Evolutionary conservation across 2,329 filamentous ascomycete genomes (phyloP).

Genomic region (Phaeosphaeria sp.): DNA sequence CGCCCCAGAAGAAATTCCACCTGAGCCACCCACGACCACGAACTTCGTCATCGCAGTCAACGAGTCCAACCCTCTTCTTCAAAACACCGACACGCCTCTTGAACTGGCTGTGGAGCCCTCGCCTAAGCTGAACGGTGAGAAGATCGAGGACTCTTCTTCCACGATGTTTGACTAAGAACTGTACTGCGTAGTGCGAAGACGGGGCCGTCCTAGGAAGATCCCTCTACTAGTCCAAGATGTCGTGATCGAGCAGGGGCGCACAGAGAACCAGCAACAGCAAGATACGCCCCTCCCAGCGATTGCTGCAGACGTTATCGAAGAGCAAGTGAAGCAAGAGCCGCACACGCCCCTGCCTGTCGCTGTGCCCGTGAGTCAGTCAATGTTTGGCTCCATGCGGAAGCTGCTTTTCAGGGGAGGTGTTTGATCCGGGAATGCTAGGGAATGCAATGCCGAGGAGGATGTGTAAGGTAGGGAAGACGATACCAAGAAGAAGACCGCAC

Average conservation of each 20-base stretch:
- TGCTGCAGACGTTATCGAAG: neutral
- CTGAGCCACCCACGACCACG: neutral
- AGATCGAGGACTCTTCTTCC: neutral
- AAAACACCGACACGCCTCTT: neutral
- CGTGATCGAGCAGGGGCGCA: neutral
- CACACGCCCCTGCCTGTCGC: neutral
- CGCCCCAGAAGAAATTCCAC: constrained; percentile 5
- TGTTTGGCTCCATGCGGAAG: neutral
- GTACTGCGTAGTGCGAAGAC: neutral
- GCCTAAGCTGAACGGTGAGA: neutral
- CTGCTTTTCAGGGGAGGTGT: neutral
- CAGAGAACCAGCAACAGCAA: neutral
- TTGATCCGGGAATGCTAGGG: neutral
- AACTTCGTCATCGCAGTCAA: neutral
- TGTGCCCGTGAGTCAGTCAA: neutral
- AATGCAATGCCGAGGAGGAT: too few relatives aligned
- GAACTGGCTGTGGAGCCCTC: neutral
- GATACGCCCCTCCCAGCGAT: neutral
- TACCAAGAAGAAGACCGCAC: too few relatives aligned
- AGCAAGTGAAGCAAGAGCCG: neutral
- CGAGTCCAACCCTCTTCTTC: neutral
- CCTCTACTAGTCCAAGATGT: neutral
- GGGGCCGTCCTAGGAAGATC: neutral
- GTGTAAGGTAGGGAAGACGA: too few relatives aligned
- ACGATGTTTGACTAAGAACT: neutral